Percentiles rank a stretch among this genome's conserved stretches.
Evolutionary conservation across 2,329 filamentous ascomycete species (phyloP).

Genomic region (Aspergillus phoenicis): DNA sequence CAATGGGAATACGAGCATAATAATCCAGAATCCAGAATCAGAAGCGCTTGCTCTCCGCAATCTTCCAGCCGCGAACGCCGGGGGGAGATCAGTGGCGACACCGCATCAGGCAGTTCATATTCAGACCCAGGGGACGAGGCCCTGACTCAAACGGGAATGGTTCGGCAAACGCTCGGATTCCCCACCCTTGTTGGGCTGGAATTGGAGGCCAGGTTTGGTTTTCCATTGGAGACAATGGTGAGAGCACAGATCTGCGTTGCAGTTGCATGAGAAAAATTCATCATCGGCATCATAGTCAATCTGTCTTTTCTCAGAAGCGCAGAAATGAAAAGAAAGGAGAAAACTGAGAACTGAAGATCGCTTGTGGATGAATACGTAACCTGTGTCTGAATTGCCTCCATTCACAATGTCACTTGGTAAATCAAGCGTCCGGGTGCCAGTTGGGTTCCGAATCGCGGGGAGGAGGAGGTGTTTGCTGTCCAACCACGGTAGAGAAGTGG

Average conservation of each 20-base stretch:
- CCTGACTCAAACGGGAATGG: slow-evolving; percentile 2
- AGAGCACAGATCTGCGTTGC: too few species aligned
- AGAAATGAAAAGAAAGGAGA: too few species aligned
- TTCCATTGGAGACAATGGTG: background rate
- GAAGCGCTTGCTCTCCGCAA: slow-evolving; percentile 6
- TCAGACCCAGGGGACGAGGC: background rate
- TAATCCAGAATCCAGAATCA: background rate
- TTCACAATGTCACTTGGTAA: background rate
- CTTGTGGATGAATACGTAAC: too few species aligned
- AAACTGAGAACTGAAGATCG: too few species aligned
- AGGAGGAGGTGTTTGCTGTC: background rate
- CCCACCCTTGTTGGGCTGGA: background rate
- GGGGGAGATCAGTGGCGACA: slow-evolving; percentile 10
- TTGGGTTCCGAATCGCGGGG: slow-evolving; percentile 5
- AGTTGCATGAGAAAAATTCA: background rate
- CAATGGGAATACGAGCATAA: slow-evolving; percentile 1
- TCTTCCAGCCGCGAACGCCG: slow-evolving; percentile 12
- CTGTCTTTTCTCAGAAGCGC: too few species aligned
- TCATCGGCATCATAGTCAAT: too few species aligned
- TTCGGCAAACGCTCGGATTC: slow-evolving; percentile 7
- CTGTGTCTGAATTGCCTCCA: background rate
- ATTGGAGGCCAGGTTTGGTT: background rate
- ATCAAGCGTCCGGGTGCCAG: background rate
- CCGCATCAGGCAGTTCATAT: slow-evolving; percentile 1
- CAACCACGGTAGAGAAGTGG: background rate